Conservation (phyloP, 2,329 filamentous ascomycete species). For the Penicillium frequentans region DNA sequence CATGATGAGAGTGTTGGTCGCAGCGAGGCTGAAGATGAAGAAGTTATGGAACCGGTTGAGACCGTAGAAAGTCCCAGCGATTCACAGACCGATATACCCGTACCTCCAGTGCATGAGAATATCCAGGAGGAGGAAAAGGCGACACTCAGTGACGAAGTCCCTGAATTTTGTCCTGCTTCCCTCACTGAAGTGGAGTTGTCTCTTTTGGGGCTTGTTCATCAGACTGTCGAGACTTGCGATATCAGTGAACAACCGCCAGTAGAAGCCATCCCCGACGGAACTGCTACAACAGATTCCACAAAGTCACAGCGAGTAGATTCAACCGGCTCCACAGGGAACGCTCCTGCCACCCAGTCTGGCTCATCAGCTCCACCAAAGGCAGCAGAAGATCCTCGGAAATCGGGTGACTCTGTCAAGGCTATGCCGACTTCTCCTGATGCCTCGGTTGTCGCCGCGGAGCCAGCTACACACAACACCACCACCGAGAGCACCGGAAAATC, state of each 20-base stretch:
- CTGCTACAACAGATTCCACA: conserved; percentile 19
- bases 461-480: conserved; percentile 21
- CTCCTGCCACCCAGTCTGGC: conserved; percentile 5
- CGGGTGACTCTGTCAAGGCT: conserved; percentile 14
- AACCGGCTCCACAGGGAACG: conserved; percentile 4
- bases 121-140: conserved; percentile 16
- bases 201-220: conserved; percentile 3
- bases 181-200: conserved; percentile 12
- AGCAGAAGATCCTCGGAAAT: conserved; percentile 20
- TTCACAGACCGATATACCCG: conserved; percentile 15
- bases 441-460: conserved; percentile 16
- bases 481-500: conserved; percentile 24
- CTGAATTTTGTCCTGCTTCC: conserved; percentile 16
- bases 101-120: conserved; percentile 23
- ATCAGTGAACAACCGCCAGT: neutral
- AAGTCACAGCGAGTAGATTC: conserved; percentile 12
- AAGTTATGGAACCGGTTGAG: conserved; percentile 51
- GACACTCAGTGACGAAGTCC: neutral
- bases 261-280: conserved; percentile 13
- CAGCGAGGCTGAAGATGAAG: conserved; percentile 52
- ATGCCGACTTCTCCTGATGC: conserved; percentile 17
- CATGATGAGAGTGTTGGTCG: conserved; percentile 72
- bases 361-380: conserved; percentile 10
- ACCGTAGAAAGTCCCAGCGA: conserved; percentile 14
- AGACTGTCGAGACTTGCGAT: conserved; percentile 10